These are phyloP conservation scores for Cryptococcus depauperatus DNA, from an alignment of 1,284 basidiomycete species.

Conservation along the genomic window DNA sequence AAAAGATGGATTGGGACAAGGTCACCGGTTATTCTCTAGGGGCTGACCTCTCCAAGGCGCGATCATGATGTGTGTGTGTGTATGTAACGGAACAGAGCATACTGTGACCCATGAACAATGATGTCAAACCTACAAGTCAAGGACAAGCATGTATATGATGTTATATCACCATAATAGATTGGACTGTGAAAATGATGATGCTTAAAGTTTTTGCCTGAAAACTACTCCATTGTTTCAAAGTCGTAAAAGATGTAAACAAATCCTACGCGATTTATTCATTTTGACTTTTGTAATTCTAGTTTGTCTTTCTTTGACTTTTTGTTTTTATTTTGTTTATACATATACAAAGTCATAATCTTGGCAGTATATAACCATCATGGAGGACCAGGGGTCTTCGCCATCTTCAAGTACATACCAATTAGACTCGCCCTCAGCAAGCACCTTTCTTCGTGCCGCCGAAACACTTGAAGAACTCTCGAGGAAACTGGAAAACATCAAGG, in stretches of 20 bases:
- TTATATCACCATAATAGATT: too few species aligned
- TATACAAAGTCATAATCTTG: too few species aligned
- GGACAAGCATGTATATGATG: too few species aligned
- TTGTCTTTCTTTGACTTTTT: too few species aligned
- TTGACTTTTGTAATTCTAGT: neutral
- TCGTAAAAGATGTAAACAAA: conserved; percentile 1
- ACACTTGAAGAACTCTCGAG: conserved; percentile 34
- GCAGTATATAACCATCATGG: neutral
- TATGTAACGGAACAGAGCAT: conserved; percentile 1
- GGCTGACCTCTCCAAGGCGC: conserved; percentile 57
- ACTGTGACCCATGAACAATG: conserved; percentile 2
- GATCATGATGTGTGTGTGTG: conserved; percentile 8
- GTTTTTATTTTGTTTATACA: too few species aligned
- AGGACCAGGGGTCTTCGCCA: conserved; percentile 1
- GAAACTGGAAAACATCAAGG: conserved; percentile 29
- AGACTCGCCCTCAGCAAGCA: conserved; percentile 28
- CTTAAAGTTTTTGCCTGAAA: too few species aligned
- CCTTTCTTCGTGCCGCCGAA: conserved; percentile 32
- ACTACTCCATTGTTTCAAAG: too few species aligned
- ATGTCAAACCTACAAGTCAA: too few species aligned
- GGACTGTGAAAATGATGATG: too few species aligned
- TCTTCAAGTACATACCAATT: conserved; percentile 1
- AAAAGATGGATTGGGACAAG: conserved; percentile 91
- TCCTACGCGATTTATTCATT: neutral
- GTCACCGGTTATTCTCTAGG: conserved; percentile 78